These are phyloP conservation scores for Phaeotremella skinneri DNA, from an alignment of 768 basidiomycete species.

Conservation along the genomic window DNA sequence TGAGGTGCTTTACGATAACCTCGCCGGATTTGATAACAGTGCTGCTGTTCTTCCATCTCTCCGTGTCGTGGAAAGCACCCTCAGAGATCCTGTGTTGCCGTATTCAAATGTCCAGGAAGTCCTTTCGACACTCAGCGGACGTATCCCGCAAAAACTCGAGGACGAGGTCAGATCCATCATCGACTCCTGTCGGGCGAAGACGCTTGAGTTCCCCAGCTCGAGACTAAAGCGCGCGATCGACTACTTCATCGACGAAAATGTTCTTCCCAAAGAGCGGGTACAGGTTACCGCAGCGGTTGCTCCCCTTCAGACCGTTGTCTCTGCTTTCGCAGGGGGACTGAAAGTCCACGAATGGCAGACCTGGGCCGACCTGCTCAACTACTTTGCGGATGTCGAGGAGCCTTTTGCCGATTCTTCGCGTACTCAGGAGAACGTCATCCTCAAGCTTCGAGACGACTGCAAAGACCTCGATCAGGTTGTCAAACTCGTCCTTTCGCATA, in stretches of 20 bases:
- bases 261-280: slow-evolving; percentile 74
- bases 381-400: slow-evolving; percentile 82
- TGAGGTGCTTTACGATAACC: slow-evolving; percentile 78
- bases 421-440: slow-evolving; percentile 79
- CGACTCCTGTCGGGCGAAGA: slow-evolving; percentile 70
- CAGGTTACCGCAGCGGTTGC: slow-evolving; percentile 73
- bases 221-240: slow-evolving; percentile 84
- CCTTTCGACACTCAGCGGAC: slow-evolving; percentile 82
- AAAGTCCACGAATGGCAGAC: slow-evolving; percentile 74
- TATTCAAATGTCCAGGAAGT: slow-evolving; percentile 80
- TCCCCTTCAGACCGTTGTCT: slow-evolving; percentile 70
- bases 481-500: slow-evolving; percentile 84
- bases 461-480: slow-evolving; percentile 90
- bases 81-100: slow-evolving; percentile 81
- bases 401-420: slow-evolving; percentile 75
- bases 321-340: slow-evolving; percentile 74
- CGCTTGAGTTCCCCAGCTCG: slow-evolving; percentile 80
- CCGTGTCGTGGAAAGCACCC: slow-evolving; percentile 77
- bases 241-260: slow-evolving; percentile 73
- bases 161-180: slow-evolving; percentile 75
- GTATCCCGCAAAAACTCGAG: slow-evolving; percentile 88
- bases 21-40: slow-evolving; percentile 96
- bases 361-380: slow-evolving; percentile 70
- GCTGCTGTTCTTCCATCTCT: slow-evolving; percentile 80
- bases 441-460: slow-evolving; percentile 84